Percentiles rank a stretch among this genome's conserved stretches.
Evolutionary conservation across 352 stramenopile genomes (phyloP).

Genomic region (Phytophthora pistaciae): DNA sequence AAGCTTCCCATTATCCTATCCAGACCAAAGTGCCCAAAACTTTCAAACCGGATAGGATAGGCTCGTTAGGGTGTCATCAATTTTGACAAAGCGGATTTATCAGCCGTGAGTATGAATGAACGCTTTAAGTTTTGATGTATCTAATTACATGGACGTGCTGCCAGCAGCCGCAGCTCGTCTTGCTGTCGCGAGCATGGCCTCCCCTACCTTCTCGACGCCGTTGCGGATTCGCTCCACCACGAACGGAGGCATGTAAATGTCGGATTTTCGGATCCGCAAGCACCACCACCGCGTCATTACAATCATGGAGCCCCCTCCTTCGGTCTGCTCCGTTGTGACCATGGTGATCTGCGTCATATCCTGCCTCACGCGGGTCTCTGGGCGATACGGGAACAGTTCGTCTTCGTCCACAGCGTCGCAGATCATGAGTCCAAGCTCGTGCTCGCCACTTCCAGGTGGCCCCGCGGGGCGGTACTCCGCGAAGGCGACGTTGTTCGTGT

Average conservation of each 20-base stretch:
- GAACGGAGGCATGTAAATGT: conserved; percentile 22
- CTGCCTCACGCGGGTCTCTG: conserved; percentile 38
- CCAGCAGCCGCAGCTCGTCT: conserved; percentile 22
- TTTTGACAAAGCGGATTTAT: too few relatives aligned
- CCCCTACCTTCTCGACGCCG: conserved; percentile 23
- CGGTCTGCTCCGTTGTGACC: conserved; percentile 8
- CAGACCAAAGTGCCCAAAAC: too few relatives aligned
- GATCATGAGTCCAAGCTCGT: conserved; percentile 35
- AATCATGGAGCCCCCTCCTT: conserved; percentile 15
- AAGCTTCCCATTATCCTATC: neutral
- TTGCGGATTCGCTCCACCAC: conserved; percentile 22
- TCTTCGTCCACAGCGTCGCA: conserved; percentile 50
- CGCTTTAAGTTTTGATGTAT: too few relatives aligned
- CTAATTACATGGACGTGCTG: neutral
- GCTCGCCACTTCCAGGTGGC: conserved; percentile 3
- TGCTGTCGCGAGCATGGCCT: conserved; percentile 26
- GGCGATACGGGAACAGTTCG: conserved; percentile 49
- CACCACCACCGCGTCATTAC: conserved; percentile 36
- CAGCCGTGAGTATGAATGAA: too few relatives aligned
- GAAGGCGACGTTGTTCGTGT: conserved; percentile 49
- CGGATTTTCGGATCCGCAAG: conserved; percentile 24
- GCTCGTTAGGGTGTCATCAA: too few relatives aligned
- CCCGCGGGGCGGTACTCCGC: conserved; percentile 24
- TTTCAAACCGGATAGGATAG: too few relatives aligned
- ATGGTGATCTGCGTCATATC: conserved; percentile 37